phyloP scores from a whole-genome alignment of 805 yeast genomes.

The Priceomyces carsonii region DNA sequence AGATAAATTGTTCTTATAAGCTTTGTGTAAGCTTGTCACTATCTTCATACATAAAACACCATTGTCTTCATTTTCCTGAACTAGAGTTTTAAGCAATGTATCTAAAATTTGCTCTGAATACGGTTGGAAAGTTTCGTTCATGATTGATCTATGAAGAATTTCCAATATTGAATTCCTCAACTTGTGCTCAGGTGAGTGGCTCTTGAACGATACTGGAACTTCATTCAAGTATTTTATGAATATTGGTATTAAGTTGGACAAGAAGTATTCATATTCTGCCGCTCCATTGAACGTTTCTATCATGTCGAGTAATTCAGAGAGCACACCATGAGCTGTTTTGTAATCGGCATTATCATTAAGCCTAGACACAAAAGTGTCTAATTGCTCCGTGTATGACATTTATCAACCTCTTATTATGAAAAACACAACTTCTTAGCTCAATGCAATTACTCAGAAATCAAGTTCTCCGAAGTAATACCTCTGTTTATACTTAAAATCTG shows the following conservation, averaged over 20 bases:
- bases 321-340: conserved; percentile 62
- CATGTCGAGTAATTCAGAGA: conserved; percentile 83
- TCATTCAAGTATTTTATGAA: conserved; percentile 61
- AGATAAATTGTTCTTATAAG: conserved; percentile 66
- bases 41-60: conserved; percentile 90
- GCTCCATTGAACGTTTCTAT: conserved; percentile 81
- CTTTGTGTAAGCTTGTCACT: conserved; percentile 80
- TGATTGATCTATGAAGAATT: conserved; percentile 75
- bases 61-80: conserved; percentile 89
- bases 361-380: conserved; percentile 67
- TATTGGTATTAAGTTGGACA: conserved; percentile 68
- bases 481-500: too few species aligned
- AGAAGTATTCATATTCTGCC: conserved; percentile 77
- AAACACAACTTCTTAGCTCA: background rate
- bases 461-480: background rate
- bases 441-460: background rate
- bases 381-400: conserved; percentile 55
- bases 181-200: conserved; percentile 71
- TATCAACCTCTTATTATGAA: background rate
- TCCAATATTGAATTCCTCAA: conserved; percentile 76
- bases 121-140: conserved; percentile 79
- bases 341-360: conserved; percentile 58
- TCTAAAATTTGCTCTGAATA: conserved; percentile 63
- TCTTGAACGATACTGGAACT: conserved; percentile 71
- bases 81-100: conserved; percentile 57